A percentile compares a stretch with the other conserved stretches of the same genome.
phyloP scores from a whole-genome alignment of 1,284 basidiomycete genomes.

The Sutorius eximius region DNA sequence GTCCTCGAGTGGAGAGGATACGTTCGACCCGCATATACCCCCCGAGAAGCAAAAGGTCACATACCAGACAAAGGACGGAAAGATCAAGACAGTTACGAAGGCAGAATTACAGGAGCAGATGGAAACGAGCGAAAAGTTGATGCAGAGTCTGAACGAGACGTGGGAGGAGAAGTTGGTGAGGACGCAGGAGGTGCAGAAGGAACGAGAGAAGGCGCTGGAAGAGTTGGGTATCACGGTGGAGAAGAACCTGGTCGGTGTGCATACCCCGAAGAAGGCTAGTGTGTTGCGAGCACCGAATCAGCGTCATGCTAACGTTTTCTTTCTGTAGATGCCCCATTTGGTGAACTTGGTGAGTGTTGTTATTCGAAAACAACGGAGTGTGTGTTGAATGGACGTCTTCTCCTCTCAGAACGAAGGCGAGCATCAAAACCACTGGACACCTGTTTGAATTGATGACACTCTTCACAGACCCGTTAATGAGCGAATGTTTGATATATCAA shows the following conservation, averaged over 20 bases:
- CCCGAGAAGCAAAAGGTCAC: conserved; percentile 95
- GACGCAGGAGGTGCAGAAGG: conserved; percentile 94
- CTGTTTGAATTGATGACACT: conserved; percentile 18
- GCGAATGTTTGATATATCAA: conserved; percentile 93
- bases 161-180: conserved; percentile 96
- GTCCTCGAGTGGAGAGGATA: conserved; percentile 65
- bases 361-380: conserved; percentile 13
- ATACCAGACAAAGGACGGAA: conserved; percentile 91
- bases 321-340: conserved; percentile 81
- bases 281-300: conserved; percentile 3
- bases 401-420: conserved; percentile 76
- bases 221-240: conserved; percentile 97
- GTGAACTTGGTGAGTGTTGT: conserved; percentile 80
- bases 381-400: conserved; percentile 12
- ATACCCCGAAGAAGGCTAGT: conserved; percentile 94
- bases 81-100: conserved; percentile 94
- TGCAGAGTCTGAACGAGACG: conserved; percentile 94
- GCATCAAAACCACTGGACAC: conserved; percentile 5
- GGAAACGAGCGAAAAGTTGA: conserved; percentile 94
- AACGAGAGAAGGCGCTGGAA: conserved; percentile 95
- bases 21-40: conserved; percentile 87
- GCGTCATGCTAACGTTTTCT: conserved; percentile 14
- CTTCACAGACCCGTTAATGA: conserved; percentile 77
- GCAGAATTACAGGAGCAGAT: conserved; percentile 97
- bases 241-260: conserved; percentile 92